phyloP scores from a whole-genome alignment of 1,139 yeast genomes.

The Kluyveromyces sp. region DNA sequence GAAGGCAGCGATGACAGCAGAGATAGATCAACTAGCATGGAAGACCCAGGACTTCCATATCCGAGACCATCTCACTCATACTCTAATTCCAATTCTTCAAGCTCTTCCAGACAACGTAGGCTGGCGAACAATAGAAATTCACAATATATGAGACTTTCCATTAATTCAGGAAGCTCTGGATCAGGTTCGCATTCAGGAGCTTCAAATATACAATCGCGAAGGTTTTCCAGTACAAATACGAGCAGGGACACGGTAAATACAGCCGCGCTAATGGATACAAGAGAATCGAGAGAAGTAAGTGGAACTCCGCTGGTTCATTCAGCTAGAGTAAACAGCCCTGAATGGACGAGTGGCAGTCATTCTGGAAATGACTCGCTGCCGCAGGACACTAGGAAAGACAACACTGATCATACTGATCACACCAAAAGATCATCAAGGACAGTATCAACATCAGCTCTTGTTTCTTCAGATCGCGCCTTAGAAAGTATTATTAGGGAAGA shows the following conservation, averaged over 20 bases:
- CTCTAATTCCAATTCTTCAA: neutral
- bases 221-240: conserved; percentile 2
- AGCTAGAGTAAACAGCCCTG: neutral
- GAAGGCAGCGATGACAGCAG: conserved; percentile 2
- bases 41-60: neutral
- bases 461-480: neutral
- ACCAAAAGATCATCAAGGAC: conserved; percentile 6
- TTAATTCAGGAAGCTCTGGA: neutral
- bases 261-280: conserved; percentile 1
- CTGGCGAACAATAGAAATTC: conserved; percentile 1
- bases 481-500: neutral
- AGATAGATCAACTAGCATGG: neutral
- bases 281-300: neutral
- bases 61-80: neutral
- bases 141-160: neutral
- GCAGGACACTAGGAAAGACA: neutral
- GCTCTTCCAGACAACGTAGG: neutral
- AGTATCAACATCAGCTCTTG: conserved; percentile 4
- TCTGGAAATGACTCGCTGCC: conserved; percentile 1
- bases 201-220: neutral
- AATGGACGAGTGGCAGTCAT: neutral
- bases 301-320: neutral
- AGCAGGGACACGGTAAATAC: conserved; percentile 9
- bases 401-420: neutral
- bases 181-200: neutral